Evolutionary conservation across 208 protist species (phyloP), one percentile per base, ranked within the genome.

Genomic region (Crithidia sp.): DNA sequence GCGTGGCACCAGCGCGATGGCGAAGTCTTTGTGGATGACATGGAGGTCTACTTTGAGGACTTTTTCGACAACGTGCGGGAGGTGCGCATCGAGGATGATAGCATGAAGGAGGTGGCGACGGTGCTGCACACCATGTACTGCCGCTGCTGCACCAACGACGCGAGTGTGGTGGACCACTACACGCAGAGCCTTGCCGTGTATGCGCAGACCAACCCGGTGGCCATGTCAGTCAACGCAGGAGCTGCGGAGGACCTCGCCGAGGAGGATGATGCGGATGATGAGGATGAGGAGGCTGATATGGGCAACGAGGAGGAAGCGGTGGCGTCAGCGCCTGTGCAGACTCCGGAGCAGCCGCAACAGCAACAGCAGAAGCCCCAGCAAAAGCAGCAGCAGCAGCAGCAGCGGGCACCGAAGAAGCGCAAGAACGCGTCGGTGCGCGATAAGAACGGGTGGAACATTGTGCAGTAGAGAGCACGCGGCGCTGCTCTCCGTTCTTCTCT

Each of bases 71-170:
- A 79, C 44, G 78, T 82, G 12, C 87, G 86, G 37, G 83, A 78
- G 16, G 92, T 94, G 53, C 39, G 83, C 40, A 81, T 96, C n/a
- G 86, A 96, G 76, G 92, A 96, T 54, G 92, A 94, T 54, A 96
- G 92, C 79, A 87, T 89, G 79, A 88, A 92, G 72, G 89, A 96
- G 81, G 89, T 96, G 39, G 81, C 81, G 13, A 83, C 86, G 10
- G 66, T 92, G 39, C 79, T 96, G 59, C 89, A 96, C 79, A 79
- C 90, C 67, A 96, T 96, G 92, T 96, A 96, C 77, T 90, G 86
- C 77, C 82, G 86, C 67, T 94, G 89, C 74, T 93, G 88, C 74
- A 50, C 76, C 63, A 79, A 90, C 50, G 92, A 96, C 68, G 89
- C 80, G 69, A 82, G 71, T 40, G 12, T 70, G 3, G 89, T 93